Base-by-base conservation (phyloP, 202 grass and related monocot species). In the Carex sylvatica region DNA sequence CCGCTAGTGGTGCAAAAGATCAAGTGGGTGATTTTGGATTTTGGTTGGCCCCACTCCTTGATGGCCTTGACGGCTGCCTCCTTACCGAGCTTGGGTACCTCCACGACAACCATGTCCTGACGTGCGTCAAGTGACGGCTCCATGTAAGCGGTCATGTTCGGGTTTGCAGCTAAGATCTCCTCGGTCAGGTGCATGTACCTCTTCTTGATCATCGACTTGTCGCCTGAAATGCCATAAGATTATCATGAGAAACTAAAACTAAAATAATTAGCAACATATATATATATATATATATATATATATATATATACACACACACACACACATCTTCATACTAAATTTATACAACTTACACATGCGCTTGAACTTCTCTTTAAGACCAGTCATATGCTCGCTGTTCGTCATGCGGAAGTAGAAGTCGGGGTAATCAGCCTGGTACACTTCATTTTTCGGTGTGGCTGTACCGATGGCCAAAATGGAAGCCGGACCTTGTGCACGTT, bases 381-480 rank as follows among this genome's bases (percentile, higher is more conserved):
- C 87, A 5, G 84, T 67, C 60, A 94, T 84, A 78, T 94, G 92
- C 8, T 94, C 92, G 81, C 89, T 91, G 18, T 88, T 83, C 36
- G 93, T 96, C 84, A 96, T 87, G 84, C 78, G 60, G 86, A 96
- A 96, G 87, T 96, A 96, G 90, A 89, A 92, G 87, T 96, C 93
- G 11, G 93, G 88, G 88, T 96, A 96, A 87, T 96, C 93, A 0
- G 90, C 93, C 88, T 96, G 93, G 88, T 92, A 80, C 19, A 96
- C 70, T 42, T 80, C 88, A 80, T 96, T 92, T 1, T 86, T 30
- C 2, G 93, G 93, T 51, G 86, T 96, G 18, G 93, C 93, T 3
- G 93, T 96, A 3, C 93, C 93, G 58, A 96, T 91, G 0, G 93
- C 90, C 30, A 96, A 85, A 80, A 96, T 87, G 0, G 88, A 82